Evolutionary conservation across 805 yeast species (phyloP), one percentile per base, ranked within the genome.

Genomic region (Lipomyces japonicus): DNA sequence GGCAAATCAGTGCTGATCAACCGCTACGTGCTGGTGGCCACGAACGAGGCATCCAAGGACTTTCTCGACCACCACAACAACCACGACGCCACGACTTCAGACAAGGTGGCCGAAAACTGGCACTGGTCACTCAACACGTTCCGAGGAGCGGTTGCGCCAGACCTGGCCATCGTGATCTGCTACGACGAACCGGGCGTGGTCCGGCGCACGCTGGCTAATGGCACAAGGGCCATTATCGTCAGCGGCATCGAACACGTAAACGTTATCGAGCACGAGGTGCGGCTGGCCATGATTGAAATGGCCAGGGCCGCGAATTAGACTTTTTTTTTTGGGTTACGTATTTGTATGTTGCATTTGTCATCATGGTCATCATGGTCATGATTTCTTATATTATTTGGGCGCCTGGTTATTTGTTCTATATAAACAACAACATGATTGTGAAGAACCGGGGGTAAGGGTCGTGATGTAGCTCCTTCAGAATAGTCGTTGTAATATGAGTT

Each of bases 81-180:
- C 30, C 31, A 9, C 31, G 22, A 9, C 39, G 31, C 25, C 42
- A 7, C 21, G 34, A n/a, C 21, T 36, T 24, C 18, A 18, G 42
- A 16, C 30, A 10, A 6, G 16, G 12, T 6, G n/a, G 21, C 18
- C 40, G 55, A 46, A 10, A 46, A 44, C 23, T 54, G 42, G 42
- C 16, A 34, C 7, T 54, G 58, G 58, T 36, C 51, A 21, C 50
- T 48, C 19, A 42, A 32, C 28, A 28, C 54, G 16, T 52, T 44
- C 36, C 48, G 54, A 10, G 56, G 55, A 18, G 26, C 47, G 6
- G 24, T 50, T 9, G 39, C 40, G 34, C 58, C 58, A 9, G 58
- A 54, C 25, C 30, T 54, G 9, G 41, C 40, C 18, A 42, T 54
- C 23, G 16, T 24, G 24, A 36, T 53, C 18, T 36, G 31, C 25